Base-by-base conservation (phyloP, 257 asterid genomes). In the Solanum stenotomum region DNA sequence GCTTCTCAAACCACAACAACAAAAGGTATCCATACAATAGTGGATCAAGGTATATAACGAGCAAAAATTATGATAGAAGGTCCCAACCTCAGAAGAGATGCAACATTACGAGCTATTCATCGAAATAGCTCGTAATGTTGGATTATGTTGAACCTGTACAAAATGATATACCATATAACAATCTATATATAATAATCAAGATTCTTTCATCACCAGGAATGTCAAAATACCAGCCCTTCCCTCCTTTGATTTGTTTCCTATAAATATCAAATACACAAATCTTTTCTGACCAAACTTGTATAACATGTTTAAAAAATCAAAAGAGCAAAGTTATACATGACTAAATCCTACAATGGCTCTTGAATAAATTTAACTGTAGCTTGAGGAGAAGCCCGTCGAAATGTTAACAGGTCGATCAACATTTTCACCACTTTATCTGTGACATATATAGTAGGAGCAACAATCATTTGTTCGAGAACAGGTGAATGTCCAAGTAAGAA, bases 361-460 rank as follows among this genome's bases (percentile, higher is more conserved):
- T 91, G 94, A 65, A 90, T 82, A 89, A 92, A 96, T 83, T 90
- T 74, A 86, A 96, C 89, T 10, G 94, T 92, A 88, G 98, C 98
- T 76, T 87, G 90, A 83, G 98, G 90, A 81, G 98, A 95, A 89
- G 98, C 97, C 63, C 98, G 93, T 9, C 95, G 94, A 91, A 91
- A 96, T 89, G 97, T 90, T 86, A 90, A 91, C 94, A 97, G 77
- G 63, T 93, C 92, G 27, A 95, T 90, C 34, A 94, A 87, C 94
- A 96, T 93, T 78, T 87, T 91, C 93, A 95, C 83, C 88, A 92
- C 90, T 40, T 91, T 92, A 67, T 93, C 96, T 2, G 90, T 85
- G 81, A 89, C 89, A 67, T 91, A 91, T 25, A 81, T 22, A 87
- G 93, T 88, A 37, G 98, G 98, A 16, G 89, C 71, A 75, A 97